phyloP scores from a whole-genome alignment of 176 grass and related monocot species.

The Alopecurus myosuroides region DNA sequence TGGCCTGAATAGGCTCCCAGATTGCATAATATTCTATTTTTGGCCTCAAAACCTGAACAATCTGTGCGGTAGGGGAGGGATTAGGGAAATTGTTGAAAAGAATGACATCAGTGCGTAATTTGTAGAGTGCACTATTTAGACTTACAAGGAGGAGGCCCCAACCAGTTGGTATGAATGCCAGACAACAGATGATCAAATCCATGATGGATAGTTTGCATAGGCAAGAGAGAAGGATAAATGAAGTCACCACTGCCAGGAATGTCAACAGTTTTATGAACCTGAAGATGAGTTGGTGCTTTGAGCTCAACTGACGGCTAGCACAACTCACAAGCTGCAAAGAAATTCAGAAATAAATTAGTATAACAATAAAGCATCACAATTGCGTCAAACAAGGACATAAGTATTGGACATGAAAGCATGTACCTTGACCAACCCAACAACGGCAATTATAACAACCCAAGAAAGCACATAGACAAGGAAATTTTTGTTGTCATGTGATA shows the following conservation, averaged over 20 bases:
- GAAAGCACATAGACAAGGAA: slow-evolving; percentile 90
- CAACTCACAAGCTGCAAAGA: slow-evolving; percentile 63
- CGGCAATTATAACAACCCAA: slow-evolving; percentile 80
- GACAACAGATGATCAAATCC: slow-evolving; percentile 79
- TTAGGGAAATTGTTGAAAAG: not conserved
- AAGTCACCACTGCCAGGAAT: slow-evolving; percentile 66
- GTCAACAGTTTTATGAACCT: slow-evolving; percentile 80
- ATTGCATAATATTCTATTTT: slow-evolving; percentile 66
- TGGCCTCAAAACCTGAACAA: slow-evolving; percentile 78
- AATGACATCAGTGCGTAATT: not conserved
- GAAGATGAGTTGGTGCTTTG: slow-evolving; percentile 81
- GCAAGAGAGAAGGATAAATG: slow-evolving; percentile 59
- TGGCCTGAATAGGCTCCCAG: slow-evolving; percentile 86
- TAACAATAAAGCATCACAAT: slow-evolving; percentile 3
- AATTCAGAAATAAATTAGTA: slow-evolving; percentile 2
- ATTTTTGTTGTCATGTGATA: slow-evolving; percentile 83
- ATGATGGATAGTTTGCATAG: slow-evolving; percentile 72
- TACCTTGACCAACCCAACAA: slow-evolving; percentile 93
- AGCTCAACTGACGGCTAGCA: slow-evolving; percentile 58
- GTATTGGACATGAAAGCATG: slow-evolving; percentile 6
- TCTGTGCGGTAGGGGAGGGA: slow-evolving; percentile 32
- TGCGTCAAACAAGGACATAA: not conserved
- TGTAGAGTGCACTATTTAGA: not conserved
- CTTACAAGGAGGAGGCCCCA: slow-evolving; percentile 87
- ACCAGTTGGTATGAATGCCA: slow-evolving; percentile 91